Conservation (phyloP, 1,139 yeast genomes). For the Lodderomyces metapsilosis region DNA sequence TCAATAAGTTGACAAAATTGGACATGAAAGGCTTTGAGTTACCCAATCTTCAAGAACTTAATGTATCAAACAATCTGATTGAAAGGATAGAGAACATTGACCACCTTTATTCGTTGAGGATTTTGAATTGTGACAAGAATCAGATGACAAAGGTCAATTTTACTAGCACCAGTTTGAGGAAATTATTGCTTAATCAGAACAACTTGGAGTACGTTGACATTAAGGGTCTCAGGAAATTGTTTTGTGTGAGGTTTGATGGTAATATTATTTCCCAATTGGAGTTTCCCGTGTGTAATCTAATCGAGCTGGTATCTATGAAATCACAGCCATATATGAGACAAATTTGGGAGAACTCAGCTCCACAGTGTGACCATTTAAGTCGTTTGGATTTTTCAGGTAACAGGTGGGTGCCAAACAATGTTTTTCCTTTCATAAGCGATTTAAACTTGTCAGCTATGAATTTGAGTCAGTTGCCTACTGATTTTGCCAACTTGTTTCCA, state of each 20-base stretch:
- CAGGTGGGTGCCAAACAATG: slow-evolving; percentile 21
- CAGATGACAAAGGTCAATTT: slow-evolving; percentile 25
- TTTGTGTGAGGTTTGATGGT: slow-evolving; percentile 50
- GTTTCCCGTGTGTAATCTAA: slow-evolving; percentile 25
- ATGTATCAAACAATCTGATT: slow-evolving; percentile 42
- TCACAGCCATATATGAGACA: slow-evolving; percentile 24
- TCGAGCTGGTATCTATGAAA: slow-evolving; percentile 46
- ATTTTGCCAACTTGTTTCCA: slow-evolving; percentile 41
- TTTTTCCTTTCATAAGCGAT: slow-evolving; percentile 31
- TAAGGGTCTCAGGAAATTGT: slow-evolving; percentile 33
- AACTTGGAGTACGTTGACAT: slow-evolving; percentile 31
- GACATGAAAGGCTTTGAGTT: slow-evolving; percentile 36
- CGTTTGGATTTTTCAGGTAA: slow-evolving; percentile 44
- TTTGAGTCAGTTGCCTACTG: slow-evolving; percentile 32
- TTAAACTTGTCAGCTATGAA: slow-evolving; percentile 48
- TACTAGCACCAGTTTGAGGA: slow-evolving; percentile 30
- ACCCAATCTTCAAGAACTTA: slow-evolving; percentile 43
- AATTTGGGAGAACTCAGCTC: slow-evolving; percentile 8
- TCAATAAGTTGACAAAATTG: slow-evolving; percentile 41
- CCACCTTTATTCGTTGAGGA: slow-evolving; percentile 31
- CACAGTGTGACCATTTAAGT: slow-evolving; percentile 17
- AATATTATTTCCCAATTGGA: slow-evolving; percentile 25
- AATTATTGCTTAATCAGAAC: slow-evolving; percentile 44
- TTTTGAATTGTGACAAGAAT: slow-evolving; percentile 47
- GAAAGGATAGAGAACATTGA: slow-evolving; percentile 28